Evolutionary conservation across 192 early-diverging fungal species (phyloP).

Genomic region (Coemansia sp.): DNA sequence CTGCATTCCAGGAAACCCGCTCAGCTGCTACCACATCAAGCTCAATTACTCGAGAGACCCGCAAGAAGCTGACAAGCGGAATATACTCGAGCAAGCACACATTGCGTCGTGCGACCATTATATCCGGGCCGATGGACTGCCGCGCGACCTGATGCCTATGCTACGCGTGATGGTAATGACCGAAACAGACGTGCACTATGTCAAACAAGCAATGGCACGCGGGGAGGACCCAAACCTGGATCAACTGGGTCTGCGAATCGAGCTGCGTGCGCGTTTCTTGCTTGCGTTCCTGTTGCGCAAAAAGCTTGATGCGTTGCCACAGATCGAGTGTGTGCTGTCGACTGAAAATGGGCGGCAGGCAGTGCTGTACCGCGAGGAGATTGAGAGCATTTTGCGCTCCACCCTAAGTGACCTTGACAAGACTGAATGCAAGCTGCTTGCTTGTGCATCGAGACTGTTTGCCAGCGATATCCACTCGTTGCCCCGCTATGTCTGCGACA

Average conservation of each 20-base stretch:
- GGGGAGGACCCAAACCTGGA: slow-evolving; percentile 7
- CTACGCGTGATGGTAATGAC: slow-evolving; percentile 73
- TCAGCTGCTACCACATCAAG: slow-evolving; percentile 59
- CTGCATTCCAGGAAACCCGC: slow-evolving; percentile 59
- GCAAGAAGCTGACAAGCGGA: slow-evolving; percentile 39
- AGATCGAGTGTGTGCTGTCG: neutral
- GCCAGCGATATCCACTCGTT: slow-evolving; percentile 9
- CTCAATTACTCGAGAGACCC: slow-evolving; percentile 62
- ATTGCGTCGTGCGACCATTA: slow-evolving; percentile 47
- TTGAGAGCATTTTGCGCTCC: slow-evolving; percentile 17
- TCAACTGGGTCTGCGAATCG: slow-evolving; percentile 56
- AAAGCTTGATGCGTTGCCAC: slow-evolving; percentile 35
- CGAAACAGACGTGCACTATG: slow-evolving; percentile 40
- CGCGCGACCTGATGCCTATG: slow-evolving; percentile 51
- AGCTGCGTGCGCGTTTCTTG: slow-evolving; percentile 57
- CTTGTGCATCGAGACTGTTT: slow-evolving; percentile 9
- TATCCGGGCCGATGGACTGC: slow-evolving; percentile 49
- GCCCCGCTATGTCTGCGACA: slow-evolving; percentile 14
- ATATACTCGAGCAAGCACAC: slow-evolving; percentile 46
- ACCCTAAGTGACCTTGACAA: slow-evolving; percentile 11
- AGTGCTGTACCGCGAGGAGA: slow-evolving; percentile 54
- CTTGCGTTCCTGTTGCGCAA: slow-evolving; percentile 48
- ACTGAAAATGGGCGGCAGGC: slow-evolving; percentile 48
- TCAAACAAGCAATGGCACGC: slow-evolving; percentile 7
- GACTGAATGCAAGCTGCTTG: slow-evolving; percentile 11